Base-by-base conservation (phyloP, 1,139 yeast species). In the Geotrichum phurueaensis region DNA sequence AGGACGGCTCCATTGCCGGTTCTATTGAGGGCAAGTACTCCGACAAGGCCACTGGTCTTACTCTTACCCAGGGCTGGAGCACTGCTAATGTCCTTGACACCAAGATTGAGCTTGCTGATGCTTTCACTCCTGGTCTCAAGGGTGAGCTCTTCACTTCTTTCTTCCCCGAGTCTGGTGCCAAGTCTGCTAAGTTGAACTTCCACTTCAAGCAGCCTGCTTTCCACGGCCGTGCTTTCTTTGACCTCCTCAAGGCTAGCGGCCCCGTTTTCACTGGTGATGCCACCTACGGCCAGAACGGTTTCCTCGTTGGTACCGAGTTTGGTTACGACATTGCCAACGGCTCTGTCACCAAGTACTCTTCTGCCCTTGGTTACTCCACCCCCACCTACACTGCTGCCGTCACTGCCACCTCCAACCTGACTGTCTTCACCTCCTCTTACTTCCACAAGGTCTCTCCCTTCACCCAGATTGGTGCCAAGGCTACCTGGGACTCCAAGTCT, bases 401-500 rank as follows among this genome's bases (percentile, higher is more conserved):
- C 68, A 85, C 95, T 71, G 91, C 96, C 72, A 84, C 95, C 75
- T 85, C 88, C 81, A 90, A 91, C 85, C 84, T 92, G 76, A 84
- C 91, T 64, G 86, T 92, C 69, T 90, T 87, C 84, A 82, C 97
- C 63, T 97, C 97, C 71, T 94, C 97, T 70, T 91, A 92, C 86
- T 94, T 85, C 91, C 98, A 94, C 87, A 88, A 83, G 79, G 96
- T 94, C 68, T 84, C 91, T 70, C 89, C 95, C 68, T 79, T 81
- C 71, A 91, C 94, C 71, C 97, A 94, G 84, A 96, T 92, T 71
- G 98, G 97, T 81, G 96, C 97, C 72, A 92, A 89, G 84, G 96
- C 97, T 73, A 86, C 95, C 69, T 89, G 95, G 86, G 97, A 91
- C 81, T 86, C 96, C 67, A 86, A 90, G 77, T 80, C 89, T 66